These are phyloP conservation scores for Mortierella sp. DNA, from an alignment of 371 early-diverging fungal species.

Conservation along the genomic window DNA sequence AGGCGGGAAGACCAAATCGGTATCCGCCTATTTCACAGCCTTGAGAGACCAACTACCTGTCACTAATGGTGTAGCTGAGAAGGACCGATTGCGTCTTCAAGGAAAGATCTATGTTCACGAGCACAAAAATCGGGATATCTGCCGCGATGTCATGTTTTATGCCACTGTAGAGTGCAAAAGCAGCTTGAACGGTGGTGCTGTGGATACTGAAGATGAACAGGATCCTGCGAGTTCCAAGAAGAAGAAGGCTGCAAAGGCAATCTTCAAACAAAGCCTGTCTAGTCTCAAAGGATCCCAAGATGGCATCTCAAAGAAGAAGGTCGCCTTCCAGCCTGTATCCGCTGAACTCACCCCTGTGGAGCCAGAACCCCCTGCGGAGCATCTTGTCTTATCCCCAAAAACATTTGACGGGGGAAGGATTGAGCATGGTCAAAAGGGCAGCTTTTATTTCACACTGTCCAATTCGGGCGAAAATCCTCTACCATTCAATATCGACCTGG, in stretches of 20 bases:
- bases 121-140: slow-evolving; percentile 91
- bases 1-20: slow-evolving; percentile 77
- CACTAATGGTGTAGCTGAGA: slow-evolving; percentile 5
- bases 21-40: slow-evolving; percentile 73
- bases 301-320: neutral
- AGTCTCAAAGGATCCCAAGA: neutral
- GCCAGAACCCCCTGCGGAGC: slow-evolving; percentile 23
- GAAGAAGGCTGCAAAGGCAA: slow-evolving; percentile 6
- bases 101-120: slow-evolving; percentile 87
- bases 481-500: slow-evolving; percentile 58
- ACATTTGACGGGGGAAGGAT: slow-evolving; percentile 72
- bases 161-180: slow-evolving; percentile 34
- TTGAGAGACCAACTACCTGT: slow-evolving; percentile 10
- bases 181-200: neutral
- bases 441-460: slow-evolving; percentile 71
- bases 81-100: slow-evolving; percentile 45
- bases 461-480: slow-evolving; percentile 61
- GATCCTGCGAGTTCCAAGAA: neutral
- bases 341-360: neutral
- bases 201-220: neutral
- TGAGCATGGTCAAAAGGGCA: slow-evolving; percentile 65
- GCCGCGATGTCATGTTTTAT: slow-evolving; percentile 77
- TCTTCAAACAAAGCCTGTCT: neutral
- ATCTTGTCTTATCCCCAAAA: slow-evolving; percentile 61
- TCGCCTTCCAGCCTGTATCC: neutral